Evolutionary conservation across 169 alveolate species (phyloP).

Genomic region (Cryptosporidium viatorum): DNA sequence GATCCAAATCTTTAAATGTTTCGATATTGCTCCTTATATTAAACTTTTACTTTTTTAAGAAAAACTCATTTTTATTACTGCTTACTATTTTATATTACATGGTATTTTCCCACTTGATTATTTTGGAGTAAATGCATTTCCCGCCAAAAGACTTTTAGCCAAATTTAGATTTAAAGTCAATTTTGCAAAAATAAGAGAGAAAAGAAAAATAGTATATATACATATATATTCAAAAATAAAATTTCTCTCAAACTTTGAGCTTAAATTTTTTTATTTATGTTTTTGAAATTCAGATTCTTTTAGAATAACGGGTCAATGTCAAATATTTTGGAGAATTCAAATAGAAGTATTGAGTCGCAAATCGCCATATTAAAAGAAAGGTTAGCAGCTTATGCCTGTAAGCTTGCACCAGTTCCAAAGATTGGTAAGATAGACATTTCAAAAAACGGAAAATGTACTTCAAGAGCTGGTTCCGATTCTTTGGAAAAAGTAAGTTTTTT

Average conservation of each 20-base stretch:
- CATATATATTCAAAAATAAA: neutral
- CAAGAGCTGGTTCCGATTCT: too few species aligned
- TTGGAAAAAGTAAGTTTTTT: conserved; percentile 16
- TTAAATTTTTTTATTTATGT: neutral
- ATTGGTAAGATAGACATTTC: conserved; percentile 24
- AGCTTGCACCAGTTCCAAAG: conserved; percentile 66
- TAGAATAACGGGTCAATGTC: neutral
- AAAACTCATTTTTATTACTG: too few species aligned
- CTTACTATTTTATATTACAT: neutral
- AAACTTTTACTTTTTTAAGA: too few species aligned
- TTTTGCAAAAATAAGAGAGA: neutral
- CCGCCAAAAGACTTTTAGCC: neutral
- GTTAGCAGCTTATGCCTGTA: conserved; percentile 18
- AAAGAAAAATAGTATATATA: neutral
- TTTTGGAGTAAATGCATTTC: neutral
- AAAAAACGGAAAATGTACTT: conserved; percentile 18
- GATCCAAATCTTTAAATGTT: too few species aligned
- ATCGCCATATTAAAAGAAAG: conserved; percentile 16
- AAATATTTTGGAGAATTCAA: neutral
- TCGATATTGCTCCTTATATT: too few species aligned
- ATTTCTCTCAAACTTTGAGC: neutral
- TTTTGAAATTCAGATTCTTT: neutral
- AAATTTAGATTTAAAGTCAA: conserved; percentile 9
- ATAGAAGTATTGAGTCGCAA: conserved; percentile 31
- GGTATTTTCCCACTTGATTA: neutral